Base-by-base conservation (phyloP, 2,329 filamentous ascomycete species). In the Talaromyces funiculosus region DNA sequence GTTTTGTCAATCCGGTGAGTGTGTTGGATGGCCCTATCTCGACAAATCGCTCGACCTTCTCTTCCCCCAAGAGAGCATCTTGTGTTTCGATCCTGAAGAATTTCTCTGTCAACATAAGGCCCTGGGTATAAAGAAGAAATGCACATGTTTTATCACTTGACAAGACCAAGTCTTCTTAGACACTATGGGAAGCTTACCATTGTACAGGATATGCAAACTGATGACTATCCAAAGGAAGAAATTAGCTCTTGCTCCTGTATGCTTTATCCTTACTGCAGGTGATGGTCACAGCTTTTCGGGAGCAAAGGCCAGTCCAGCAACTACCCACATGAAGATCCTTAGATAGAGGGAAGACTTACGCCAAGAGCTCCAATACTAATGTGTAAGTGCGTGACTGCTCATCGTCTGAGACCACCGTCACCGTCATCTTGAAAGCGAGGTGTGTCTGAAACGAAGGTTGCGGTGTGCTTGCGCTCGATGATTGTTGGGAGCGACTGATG, bases 1-100 rank as follows among this genome's bases (percentile, higher is more conserved):
- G 86, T 82, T 92, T 95, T 66, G 94, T 94, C 94, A 99, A 97
- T 60, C 91, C 99, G 93, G 80, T 97, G 94, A 60, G 94, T 97
- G 81, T 99, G 94, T 78, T 97, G 97, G 94, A 94, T 97, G 94
- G 94, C 74, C 94, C 94, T 69, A 99, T 89, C 78, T 99, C 94
- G 70, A 99, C 94, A 72, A 99, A 94, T 73, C 94, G 87, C 84
- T 99, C 94, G 54, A 94, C 95, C 57, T 87, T 89, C 81, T 95
- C 94, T 78, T 97, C 92, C 66, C 89, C 93, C 69, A 99, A 89
- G 72, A 99, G 93, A 70, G 97, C 93, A 92, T 99, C 94, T 80
- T 99, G 94, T 59, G 94, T 99, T 81, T 99, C 94, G 78, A 99
- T 99, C 94, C 94, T 87, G n/a, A 26, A n/a, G 1, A 1, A 29